A percentile compares a stretch with the other conserved stretches of the same genome.
These are phyloP conservation scores for Monilinia aucupariae DNA, from an alignment of 2,329 filamentous ascomycete genomes.

Conservation along the genomic window DNA sequence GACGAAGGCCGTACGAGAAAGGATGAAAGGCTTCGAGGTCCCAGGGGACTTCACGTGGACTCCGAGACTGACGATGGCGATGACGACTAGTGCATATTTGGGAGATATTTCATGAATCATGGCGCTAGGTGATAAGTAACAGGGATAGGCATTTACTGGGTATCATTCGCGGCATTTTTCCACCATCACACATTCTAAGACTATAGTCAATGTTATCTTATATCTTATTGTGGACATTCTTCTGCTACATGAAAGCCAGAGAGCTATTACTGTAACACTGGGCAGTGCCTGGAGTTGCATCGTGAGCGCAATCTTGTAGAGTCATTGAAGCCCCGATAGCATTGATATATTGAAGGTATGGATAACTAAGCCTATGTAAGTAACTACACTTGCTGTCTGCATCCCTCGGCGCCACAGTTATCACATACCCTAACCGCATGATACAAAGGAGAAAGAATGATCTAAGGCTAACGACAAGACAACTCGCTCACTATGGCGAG, in stretches of 20 bases:
- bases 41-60: not conserved
- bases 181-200: not conserved
- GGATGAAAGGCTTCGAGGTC: not conserved
- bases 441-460: not conserved
- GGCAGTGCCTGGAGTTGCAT: not conserved
- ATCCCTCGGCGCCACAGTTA: no score
- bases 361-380: not conserved
- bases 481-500: not conserved
- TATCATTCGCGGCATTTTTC: not conserved
- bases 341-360: not conserved
- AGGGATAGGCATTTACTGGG: not conserved
- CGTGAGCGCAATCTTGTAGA: not conserved
- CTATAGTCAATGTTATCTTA: not conserved
- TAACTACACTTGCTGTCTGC: not conserved
- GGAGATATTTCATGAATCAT: not conserved
- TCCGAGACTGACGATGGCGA: not conserved
- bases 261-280: not conserved
- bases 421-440: not conserved
- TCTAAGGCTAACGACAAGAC: not conserved
- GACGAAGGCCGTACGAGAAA: conserved; percentile 3
- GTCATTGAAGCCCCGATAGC: not conserved
- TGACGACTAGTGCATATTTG: not conserved
- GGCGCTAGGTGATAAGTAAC: no score
- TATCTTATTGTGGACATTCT: not conserved
- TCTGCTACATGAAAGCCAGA: not conserved